phyloP scores from a whole-genome alignment of 306 rosid genomes.

The Senna siamea region DNA sequence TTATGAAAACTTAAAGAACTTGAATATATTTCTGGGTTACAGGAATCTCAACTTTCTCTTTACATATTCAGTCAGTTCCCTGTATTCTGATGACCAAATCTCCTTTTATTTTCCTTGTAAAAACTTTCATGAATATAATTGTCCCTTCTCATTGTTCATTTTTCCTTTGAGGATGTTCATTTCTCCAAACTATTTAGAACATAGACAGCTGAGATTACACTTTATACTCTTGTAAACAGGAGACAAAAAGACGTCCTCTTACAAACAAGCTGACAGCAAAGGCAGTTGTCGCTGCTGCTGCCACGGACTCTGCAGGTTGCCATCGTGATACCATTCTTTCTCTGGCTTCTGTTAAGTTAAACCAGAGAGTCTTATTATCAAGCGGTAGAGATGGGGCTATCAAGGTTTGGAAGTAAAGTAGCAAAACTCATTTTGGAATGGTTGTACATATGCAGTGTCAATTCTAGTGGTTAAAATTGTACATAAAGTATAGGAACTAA shows the following conservation, averaged over 20 bases:
- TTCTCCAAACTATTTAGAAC: slow-evolving; percentile 23
- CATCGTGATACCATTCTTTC: slow-evolving; percentile 85
- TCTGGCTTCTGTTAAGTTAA: slow-evolving; percentile 90
- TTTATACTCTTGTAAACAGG: slow-evolving; percentile 56
- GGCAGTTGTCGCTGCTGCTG: slow-evolving; percentile 88
- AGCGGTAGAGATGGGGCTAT: slow-evolving; percentile 94
- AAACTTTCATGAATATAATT: neutral
- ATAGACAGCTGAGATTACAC: slow-evolving; percentile 25
- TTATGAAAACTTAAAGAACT: neutral
- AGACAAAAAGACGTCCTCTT: slow-evolving; percentile 78
- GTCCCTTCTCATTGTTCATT: slow-evolving; percentile 20
- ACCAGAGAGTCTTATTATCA: slow-evolving; percentile 84
- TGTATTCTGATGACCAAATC: slow-evolving; percentile 13
- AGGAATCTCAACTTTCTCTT: slow-evolving; percentile 5
- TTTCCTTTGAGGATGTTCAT: neutral
- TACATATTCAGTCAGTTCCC: neutral
- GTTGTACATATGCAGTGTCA: slow-evolving; percentile 58
- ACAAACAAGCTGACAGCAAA: slow-evolving; percentile 71
- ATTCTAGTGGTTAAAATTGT: slow-evolving; percentile 50
- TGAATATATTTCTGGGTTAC: neutral
- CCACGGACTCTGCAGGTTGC: slow-evolving; percentile 91
- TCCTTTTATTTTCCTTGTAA: neutral
- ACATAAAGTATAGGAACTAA: slow-evolving; percentile 40
- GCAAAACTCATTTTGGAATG: slow-evolving; percentile 23
- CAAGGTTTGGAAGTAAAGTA: slow-evolving; percentile 90